These are phyloP conservation scores for Thelonectria blattea DNA, from an alignment of 2,329 filamentous ascomycete genomes.

Conservation along the genomic window DNA sequence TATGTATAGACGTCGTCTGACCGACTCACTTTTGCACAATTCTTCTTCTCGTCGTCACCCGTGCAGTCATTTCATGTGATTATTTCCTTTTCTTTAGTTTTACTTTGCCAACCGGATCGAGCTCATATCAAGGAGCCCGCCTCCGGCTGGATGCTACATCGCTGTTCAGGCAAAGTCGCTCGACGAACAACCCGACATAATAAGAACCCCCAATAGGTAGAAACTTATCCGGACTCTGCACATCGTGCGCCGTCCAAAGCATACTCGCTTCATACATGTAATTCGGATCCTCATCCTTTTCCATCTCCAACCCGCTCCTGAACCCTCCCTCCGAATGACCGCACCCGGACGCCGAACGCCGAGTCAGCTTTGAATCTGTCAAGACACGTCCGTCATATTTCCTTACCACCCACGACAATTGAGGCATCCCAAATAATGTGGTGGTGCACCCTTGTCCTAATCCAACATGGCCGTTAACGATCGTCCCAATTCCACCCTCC, in stretches of 20 bases:
- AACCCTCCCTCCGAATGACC: slow-evolving; percentile 22
- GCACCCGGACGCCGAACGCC: slow-evolving; percentile 40
- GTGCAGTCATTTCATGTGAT: slow-evolving; percentile 22
- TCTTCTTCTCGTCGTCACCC: not conserved
- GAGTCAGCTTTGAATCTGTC: slow-evolving; percentile 32
- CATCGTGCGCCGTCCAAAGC: slow-evolving; percentile 24
- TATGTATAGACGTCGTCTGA: slow-evolving; percentile 45
- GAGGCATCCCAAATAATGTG: slow-evolving; percentile 35
- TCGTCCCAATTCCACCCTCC: slow-evolving; percentile 32
- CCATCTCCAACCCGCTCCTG: not conserved
- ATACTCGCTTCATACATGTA: slow-evolving; percentile 13
- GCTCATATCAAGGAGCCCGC: slow-evolving; percentile 18
- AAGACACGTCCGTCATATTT: slow-evolving; percentile 29
- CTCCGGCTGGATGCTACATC: slow-evolving; percentile 18
- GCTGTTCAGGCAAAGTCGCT: slow-evolving; percentile 2
- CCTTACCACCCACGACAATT: slow-evolving; percentile 30
- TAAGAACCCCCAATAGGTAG: slow-evolving; percentile 10
- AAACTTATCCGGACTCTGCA: slow-evolving; percentile 12
- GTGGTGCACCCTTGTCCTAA: slow-evolving; percentile 31
- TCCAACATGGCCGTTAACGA: slow-evolving; percentile 38
- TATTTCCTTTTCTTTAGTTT: slow-evolving; percentile 34
- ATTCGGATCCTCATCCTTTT: slow-evolving; percentile 24
- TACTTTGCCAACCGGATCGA: slow-evolving; percentile 30
- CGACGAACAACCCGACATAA: slow-evolving; percentile 12
- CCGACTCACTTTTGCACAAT: slow-evolving; percentile 38